Evolutionary conservation across 164 flowering plant species (phyloP).

Genomic region (Piper betle): DNA sequence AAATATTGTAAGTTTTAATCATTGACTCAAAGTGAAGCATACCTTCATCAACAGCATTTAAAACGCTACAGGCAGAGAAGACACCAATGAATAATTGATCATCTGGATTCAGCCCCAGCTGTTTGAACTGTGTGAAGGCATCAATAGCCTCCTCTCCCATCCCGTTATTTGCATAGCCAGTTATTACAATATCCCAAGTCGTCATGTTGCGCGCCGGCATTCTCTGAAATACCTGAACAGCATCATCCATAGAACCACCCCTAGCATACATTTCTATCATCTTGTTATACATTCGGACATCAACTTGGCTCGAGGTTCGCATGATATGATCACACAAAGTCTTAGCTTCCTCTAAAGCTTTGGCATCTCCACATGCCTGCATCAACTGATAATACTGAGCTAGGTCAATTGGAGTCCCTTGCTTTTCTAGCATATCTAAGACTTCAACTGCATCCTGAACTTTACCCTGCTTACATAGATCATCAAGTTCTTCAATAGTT

Average conservation of each 20-base stretch:
- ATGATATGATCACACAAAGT: conserved; percentile 33
- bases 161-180: conserved; percentile 47
- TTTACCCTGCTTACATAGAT: conserved; percentile 37
- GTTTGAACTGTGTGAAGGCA: conserved; percentile 43
- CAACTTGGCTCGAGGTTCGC: conserved; percentile 18
- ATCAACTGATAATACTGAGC: conserved; percentile 31
- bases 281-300: conserved; percentile 30
- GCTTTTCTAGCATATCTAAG: conserved; percentile 30
- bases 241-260: conserved; percentile 58
- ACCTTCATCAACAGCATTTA: conserved; percentile 23
- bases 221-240: conserved; percentile 36
- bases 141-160: conserved; percentile 66
- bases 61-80: conserved; percentile 24
- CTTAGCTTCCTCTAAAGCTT: conserved; percentile 49
- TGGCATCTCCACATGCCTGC: conserved; percentile 45
- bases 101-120: conserved; percentile 29
- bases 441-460: conserved; percentile 53
- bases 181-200: conserved; percentile 71
- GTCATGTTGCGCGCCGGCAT: conserved; percentile 52
- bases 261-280: conserved; percentile 51
- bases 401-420: conserved; percentile 29
- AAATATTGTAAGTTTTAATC: conserved; percentile 21
- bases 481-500: conserved; percentile 47
- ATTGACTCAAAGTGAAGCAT: conserved; percentile 23
- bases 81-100: conserved; percentile 23